These are phyloP conservation scores for Cercophora samala DNA, from an alignment of 495 filamentous ascomycete genomes.

Conservation along the genomic window DNA sequence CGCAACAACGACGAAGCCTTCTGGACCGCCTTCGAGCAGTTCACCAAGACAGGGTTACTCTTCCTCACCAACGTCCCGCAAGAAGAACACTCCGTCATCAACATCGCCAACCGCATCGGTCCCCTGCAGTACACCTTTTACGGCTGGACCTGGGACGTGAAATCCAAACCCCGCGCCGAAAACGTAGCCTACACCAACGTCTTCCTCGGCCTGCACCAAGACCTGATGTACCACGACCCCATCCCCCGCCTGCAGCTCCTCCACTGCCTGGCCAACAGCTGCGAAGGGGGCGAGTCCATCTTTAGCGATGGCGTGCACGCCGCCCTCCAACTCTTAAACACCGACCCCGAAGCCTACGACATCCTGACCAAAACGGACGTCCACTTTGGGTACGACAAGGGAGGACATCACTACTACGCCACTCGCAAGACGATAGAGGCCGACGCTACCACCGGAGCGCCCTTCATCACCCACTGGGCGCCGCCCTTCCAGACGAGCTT, in stretches of 20 bases:
- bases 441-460: slow-evolving; percentile 13
- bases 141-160: slow-evolving; percentile 85
- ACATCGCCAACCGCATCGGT: slow-evolving; percentile 69
- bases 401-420: slow-evolving; percentile 58
- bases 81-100: slow-evolving; percentile 59
- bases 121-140: slow-evolving; percentile 80
- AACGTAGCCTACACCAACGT: slow-evolving; percentile 88
- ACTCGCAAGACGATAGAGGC: slow-evolving; percentile 52
- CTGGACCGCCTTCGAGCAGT: slow-evolving; percentile 49
- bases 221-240: slow-evolving; percentile 80
- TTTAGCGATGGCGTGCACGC: slow-evolving; percentile 71
- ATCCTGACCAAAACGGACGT: slow-evolving; percentile 46
- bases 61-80: slow-evolving; percentile 69
- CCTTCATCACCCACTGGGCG: slow-evolving; percentile 61
- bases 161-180: slow-evolving; percentile 67
- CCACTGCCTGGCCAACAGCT: slow-evolving; percentile 75
- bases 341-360: slow-evolving; percentile 26
- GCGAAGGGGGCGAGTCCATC: slow-evolving; percentile 73
- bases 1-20: slow-evolving; percentile 53
- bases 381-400: slow-evolving; percentile 67
- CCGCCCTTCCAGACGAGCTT: slow-evolving; percentile 39
- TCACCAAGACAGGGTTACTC: slow-evolving; percentile 62
- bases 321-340: slow-evolving; percentile 43
- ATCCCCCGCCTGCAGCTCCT: slow-evolving; percentile 80
- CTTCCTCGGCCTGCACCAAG: slow-evolving; percentile 83